These are phyloP conservation scores for Vitis rupestris DNA, from an alignment of 164 flowering plant genomes.

Conservation along the genomic window DNA sequence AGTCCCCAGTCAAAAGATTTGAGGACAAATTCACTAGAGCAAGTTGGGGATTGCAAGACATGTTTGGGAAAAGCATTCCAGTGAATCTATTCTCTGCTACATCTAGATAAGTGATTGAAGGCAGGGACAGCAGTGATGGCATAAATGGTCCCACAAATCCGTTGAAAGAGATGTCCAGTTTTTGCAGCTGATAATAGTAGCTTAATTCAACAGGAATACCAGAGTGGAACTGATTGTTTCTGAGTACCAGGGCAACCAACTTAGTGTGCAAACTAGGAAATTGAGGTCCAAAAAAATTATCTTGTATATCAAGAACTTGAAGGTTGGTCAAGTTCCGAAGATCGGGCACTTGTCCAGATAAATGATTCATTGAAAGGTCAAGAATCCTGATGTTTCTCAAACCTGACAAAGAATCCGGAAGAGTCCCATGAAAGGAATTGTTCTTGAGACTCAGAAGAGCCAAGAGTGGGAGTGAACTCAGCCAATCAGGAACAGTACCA, in stretches of 20 bases:
- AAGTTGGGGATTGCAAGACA: conserved; percentile 37
- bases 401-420: conserved; percentile 30
- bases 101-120: conserved; percentile 36
- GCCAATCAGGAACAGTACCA: conserved; percentile 37
- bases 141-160: conserved; percentile 37
- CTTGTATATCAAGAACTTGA: conserved; percentile 45
- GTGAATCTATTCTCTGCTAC: conserved; percentile 39
- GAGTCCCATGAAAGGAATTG: conserved; percentile 42
- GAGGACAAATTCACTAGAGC: conserved; percentile 36
- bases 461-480: conserved; percentile 28
- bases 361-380: conserved; percentile 30
- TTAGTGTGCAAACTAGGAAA: conserved; percentile 37
- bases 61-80: conserved; percentile 36
- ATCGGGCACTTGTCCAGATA: conserved; percentile 38
- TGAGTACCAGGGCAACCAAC: conserved; percentile 32
- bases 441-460: conserved; percentile 42
- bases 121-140: conserved; percentile 34
- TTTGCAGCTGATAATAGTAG: conserved; percentile 35
- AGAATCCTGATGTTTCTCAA: conserved; percentile 32
- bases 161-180: conserved; percentile 43
- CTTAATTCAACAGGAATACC: conserved; percentile 22
- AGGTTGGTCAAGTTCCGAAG: conserved; percentile 40
- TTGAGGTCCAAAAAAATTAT: conserved; percentile 43
- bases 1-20: conserved; percentile 39
- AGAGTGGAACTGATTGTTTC: conserved; percentile 33